Conservation (phyloP, 495 filamentous ascomycete species). For the Xylaria cubensis region DNA sequence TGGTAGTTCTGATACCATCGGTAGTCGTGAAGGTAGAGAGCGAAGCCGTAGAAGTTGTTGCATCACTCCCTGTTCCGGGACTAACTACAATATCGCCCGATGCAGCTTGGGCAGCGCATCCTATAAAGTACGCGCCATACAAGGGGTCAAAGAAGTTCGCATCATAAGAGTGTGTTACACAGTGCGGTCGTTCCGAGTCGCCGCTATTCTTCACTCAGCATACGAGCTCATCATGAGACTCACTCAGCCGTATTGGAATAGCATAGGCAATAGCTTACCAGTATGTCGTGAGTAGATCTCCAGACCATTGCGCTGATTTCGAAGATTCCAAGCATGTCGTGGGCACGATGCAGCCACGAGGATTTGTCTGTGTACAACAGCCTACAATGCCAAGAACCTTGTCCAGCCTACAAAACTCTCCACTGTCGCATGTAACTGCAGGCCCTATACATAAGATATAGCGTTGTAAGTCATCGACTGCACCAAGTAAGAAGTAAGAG, state of each 20-base stretch:
- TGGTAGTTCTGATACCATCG: constrained; percentile 30
- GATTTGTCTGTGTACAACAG: constrained; percentile 34
- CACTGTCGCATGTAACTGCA: constrained; percentile 33
- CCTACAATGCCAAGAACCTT: constrained; percentile 27
- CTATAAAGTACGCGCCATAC: constrained; percentile 38
- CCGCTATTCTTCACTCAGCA: constrained; percentile 34
- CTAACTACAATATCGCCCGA: constrained; percentile 37
- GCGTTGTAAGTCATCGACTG: constrained; percentile 15
- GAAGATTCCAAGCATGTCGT: constrained; percentile 39
- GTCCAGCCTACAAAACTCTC: constrained; percentile 32
- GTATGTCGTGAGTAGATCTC: constrained; percentile 26
- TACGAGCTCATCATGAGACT: neutral
- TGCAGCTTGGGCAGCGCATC: constrained; percentile 32
- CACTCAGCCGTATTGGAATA: neutral
- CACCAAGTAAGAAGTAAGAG: no score
- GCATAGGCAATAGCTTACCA: constrained; percentile 32
- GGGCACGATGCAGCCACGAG: constrained; percentile 36
- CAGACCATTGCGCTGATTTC: constrained; percentile 21
- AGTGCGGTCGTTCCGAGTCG: constrained; percentile 31
- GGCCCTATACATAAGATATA: constrained; percentile 33
- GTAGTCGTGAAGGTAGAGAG: constrained; percentile 24
- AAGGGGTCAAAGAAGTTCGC: constrained; percentile 38
- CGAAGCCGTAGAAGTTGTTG: constrained; percentile 22
- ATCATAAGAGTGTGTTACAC: constrained; percentile 40
- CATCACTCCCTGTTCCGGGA: constrained; percentile 21